Evolutionary conservation across 2,329 filamentous ascomycete species (phyloP).

Genomic region (Karstenula rhodostoma): DNA sequence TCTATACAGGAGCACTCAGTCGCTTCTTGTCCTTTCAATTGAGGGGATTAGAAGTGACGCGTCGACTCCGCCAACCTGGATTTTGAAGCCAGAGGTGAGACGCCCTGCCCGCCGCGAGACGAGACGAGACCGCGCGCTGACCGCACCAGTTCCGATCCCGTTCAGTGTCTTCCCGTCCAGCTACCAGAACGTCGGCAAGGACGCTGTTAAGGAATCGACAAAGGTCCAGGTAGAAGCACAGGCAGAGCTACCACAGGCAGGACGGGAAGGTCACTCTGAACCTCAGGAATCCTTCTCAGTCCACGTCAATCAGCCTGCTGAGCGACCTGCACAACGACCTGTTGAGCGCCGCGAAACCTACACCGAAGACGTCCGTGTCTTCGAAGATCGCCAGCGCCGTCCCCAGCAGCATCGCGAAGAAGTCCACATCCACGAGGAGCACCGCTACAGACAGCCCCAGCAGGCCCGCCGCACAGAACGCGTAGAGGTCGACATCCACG

Average conservation of each 20-base stretch:
- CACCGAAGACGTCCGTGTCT: conserved; percentile 78
- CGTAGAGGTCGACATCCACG: conserved; percentile 34
- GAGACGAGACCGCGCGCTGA: conserved; percentile 23
- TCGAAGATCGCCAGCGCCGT: conserved; percentile 76
- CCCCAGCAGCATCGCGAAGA: conserved; percentile 61
- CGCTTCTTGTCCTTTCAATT: conserved; percentile 74
- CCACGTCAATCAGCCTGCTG: conserved; percentile 55
- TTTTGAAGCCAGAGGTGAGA: conserved; percentile 88
- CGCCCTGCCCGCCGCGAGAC: conserved; percentile 57
- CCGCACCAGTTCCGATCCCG: conserved; percentile 72
- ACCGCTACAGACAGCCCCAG: conserved; percentile 37
- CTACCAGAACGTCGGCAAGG: conserved; percentile 73
- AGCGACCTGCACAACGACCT: conserved; percentile 15
- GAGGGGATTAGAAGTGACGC: conserved; percentile 74
- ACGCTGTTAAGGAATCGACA: conserved; percentile 69
- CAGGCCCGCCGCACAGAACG: conserved; percentile 26
- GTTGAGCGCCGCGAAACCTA: conserved; percentile 63
- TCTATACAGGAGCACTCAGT: conserved; percentile 55
- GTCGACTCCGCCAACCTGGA: conserved; percentile 94
- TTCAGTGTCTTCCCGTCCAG: conserved; percentile 99
- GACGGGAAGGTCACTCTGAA: conserved; percentile 97
- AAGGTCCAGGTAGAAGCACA: conserved; percentile 79
- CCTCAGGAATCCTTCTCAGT: conserved; percentile 62
- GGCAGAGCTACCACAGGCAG: conserved; percentile 85
- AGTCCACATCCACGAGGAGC: conserved; percentile 45